A percentile compares a stretch with the other conserved stretches of the same genome.
phyloP scores from a whole-genome alignment of 352 stramenopile species.

The Pythium folliculosum region DNA sequence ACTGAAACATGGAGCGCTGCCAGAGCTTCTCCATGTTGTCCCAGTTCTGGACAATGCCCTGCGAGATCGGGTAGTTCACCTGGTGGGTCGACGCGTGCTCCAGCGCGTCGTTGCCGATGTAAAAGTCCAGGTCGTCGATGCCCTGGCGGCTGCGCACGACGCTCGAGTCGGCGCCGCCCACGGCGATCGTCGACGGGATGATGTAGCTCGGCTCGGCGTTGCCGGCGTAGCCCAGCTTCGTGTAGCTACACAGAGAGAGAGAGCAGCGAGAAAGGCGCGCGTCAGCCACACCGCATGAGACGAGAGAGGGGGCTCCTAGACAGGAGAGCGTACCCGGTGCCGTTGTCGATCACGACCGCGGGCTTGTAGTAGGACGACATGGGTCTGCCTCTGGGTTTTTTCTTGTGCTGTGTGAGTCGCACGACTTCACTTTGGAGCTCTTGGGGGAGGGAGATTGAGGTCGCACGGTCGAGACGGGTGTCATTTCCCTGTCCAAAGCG shows the following conservation, averaged over 20 bases:
- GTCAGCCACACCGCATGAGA: too few species aligned
- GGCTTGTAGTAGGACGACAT: conserved; percentile 83
- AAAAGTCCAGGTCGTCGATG: conserved; percentile 95
- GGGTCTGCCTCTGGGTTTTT: background rate
- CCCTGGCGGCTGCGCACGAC: conserved; percentile 86
- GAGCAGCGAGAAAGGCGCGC: conserved; percentile 3
- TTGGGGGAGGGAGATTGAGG: background rate
- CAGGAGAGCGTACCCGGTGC: conserved; percentile 90
- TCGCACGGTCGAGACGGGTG: background rate
- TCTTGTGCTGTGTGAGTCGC: background rate
- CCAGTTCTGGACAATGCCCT: conserved; percentile 94
- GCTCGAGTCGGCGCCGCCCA: conserved; percentile 60
- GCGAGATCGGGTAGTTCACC: conserved; percentile 89
- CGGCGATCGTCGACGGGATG: conserved; percentile 93
- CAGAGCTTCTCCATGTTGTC: conserved; percentile 96
- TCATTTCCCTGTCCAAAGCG: background rate
- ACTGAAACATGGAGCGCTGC: conserved; percentile 93
- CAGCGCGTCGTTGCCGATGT: conserved; percentile 94
- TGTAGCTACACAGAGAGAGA: conserved; percentile 74
- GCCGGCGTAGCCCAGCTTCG: conserved; percentile 95
- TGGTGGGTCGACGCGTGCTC: conserved; percentile 90
- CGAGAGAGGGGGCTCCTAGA: too few species aligned
- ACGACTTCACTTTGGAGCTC: background rate
- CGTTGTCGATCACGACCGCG: conserved; percentile 97
- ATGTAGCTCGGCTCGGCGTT: conserved; percentile 95